These are phyloP conservation scores for Corniculantispora saksenae DNA, from an alignment of 2,329 filamentous ascomycete species.

Conservation along the genomic window DNA sequence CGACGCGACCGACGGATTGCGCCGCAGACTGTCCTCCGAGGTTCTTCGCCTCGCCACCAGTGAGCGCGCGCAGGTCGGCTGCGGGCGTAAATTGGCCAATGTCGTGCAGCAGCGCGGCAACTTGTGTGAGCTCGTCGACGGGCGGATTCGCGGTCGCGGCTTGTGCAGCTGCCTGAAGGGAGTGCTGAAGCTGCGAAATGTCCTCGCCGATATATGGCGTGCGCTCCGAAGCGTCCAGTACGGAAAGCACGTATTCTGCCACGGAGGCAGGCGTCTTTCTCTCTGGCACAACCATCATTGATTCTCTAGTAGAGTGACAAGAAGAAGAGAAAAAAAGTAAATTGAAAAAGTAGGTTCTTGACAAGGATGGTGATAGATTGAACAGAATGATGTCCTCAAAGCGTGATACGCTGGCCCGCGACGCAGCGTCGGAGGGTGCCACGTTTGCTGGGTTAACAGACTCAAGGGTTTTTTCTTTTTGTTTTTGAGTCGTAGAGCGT, in stretches of 20 bases:
- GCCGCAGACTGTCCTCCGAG: slow-evolving; percentile 19
- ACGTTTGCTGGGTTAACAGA: too few relatives aligned
- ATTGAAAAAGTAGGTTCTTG: too few relatives aligned
- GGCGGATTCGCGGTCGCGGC: slow-evolving; percentile 20
- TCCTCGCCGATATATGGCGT: slow-evolving; percentile 24
- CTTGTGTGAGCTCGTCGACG: slow-evolving; percentile 25
- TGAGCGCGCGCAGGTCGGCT: slow-evolving; percentile 19
- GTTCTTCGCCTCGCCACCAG: slow-evolving; percentile 16
- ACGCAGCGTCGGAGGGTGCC: too few relatives aligned
- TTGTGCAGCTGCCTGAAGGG: slow-evolving; percentile 22
- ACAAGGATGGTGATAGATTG: too few relatives aligned
- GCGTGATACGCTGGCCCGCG: too few relatives aligned
- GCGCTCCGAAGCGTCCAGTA: slow-evolving; percentile 21
- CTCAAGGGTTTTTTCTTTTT: too few relatives aligned
- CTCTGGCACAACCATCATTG: slow-evolving; percentile 16
- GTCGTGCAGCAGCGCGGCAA: slow-evolving; percentile 26
- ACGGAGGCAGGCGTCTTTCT: slow-evolving; percentile 20
- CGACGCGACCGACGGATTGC: slow-evolving; percentile 22
- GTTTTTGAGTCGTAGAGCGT: too few relatives aligned
- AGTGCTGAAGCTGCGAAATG: slow-evolving; percentile 26
- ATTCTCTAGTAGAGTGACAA: background rate
- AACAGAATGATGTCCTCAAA: too few relatives aligned
- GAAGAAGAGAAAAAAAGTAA: background rate
- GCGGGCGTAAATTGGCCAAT: slow-evolving; percentile 24
- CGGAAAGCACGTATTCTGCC: slow-evolving; percentile 19